Base-by-base conservation (phyloP, 2,329 filamentous ascomycete genomes). In the Lachnellula arida region DNA sequence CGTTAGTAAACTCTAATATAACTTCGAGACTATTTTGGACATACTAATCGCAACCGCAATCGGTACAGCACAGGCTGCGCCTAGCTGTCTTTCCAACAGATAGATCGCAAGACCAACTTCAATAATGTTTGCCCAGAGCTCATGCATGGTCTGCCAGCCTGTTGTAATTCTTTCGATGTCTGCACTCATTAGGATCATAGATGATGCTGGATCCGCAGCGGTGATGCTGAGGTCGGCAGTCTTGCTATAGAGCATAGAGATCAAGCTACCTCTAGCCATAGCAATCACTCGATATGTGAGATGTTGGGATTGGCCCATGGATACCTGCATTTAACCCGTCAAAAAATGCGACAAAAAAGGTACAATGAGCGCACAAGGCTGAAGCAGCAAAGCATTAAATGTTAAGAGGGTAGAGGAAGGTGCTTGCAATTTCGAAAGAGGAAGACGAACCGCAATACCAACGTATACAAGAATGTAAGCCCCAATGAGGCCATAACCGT, bases 171-270 rank as follows among this genome's bases (percentile, higher is more conserved):
- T 51, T 40, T 64, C 60, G 5, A 79, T 70, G 42, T 66, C 64
- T 1, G 74, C 72, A 15, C 72, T 75, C 75, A 79, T 79, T 7
- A 78, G 66, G 1, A 75, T 78, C 4, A 64, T 61, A 1, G 76
- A 46, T 12, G 58, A 60, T 5, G 61, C 60, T 46, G 63, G 57
- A 28, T 64, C 58, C 0, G 63, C 43, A 9, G 53, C 56, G 1
- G 57, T 63, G 12, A 62, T 60, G 34, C 57, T 61, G n/a, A 68
- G 52, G 22, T 58, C 51, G 2, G 62, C 51, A 6, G 65, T 68
- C 40, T 63, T 61, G 39, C 47, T 59, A 46, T 69, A 69, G 23
- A 69, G 62, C 23, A 66, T 51, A 6, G 57, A 55, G 51, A 65
- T 60, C 23, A 68, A 55, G 19, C 55, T 60, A 17, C 65, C 66